Conservation (phyloP, 208 protist genomes). For the Trypanosoma grayi region DNA sequence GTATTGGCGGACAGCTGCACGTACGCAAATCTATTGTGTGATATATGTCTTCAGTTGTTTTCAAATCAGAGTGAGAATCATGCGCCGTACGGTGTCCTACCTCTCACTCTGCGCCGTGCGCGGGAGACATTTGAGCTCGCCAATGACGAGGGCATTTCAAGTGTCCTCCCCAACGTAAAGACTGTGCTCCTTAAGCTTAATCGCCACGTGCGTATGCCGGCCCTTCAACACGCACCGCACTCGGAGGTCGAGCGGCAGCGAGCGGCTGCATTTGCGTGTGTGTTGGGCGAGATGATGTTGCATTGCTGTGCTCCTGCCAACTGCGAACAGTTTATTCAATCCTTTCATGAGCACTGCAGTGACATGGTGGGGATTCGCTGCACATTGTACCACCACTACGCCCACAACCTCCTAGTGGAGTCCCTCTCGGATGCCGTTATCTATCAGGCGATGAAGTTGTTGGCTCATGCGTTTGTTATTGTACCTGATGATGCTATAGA, state of each 20-base stretch:
- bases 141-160: constrained; percentile 30
- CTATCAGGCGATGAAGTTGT: constrained; percentile 38
- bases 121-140: constrained; percentile 66
- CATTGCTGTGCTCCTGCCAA: constrained; percentile 33
- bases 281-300: constrained; percentile 62
- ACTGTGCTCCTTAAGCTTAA: constrained; percentile 57
- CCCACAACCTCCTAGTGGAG: constrained; percentile 52
- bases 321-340: constrained; percentile 44
- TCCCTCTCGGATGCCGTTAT: constrained; percentile 40
- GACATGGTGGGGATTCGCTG: constrained; percentile 54
- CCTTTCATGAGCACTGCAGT: constrained; percentile 56
- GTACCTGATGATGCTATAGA: constrained; percentile 18
- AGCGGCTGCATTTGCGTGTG: constrained; percentile 46
- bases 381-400: constrained; percentile 64
- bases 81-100: constrained; percentile 56
- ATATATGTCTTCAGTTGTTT: constrained; percentile 27
- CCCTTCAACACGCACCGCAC: constrained; percentile 12
- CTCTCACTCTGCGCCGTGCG: constrained; percentile 52
- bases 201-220: constrained; percentile 38
- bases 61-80: constrained; percentile 28
- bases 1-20: constrained; percentile 22
- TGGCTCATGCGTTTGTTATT: constrained; percentile 56
- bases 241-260: constrained; percentile 32
- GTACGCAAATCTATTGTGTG: constrained; percentile 30
- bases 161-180: constrained; percentile 46